Conservation (phyloP, 108 stramenopile genomes). For the Parietichytrium sp. region DNA sequence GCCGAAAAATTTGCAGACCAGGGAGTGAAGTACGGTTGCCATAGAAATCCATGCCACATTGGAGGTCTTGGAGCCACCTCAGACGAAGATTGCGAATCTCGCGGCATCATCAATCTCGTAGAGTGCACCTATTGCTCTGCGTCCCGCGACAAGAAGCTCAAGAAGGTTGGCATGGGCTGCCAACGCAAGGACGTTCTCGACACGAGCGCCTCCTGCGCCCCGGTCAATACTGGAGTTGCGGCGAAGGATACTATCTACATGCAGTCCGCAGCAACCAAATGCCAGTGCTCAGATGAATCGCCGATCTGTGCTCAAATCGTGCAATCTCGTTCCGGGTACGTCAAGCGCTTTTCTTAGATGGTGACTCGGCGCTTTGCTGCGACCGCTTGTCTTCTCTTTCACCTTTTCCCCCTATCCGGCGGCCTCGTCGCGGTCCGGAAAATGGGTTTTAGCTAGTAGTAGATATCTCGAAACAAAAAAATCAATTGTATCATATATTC, state of each 20-base stretch:
- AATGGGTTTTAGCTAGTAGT: no score
- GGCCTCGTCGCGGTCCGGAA: no score
- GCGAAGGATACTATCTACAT: not conserved
- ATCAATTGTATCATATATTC: no score
- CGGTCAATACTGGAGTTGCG: not conserved
- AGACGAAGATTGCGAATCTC: not conserved
- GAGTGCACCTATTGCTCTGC: slow-evolving; percentile 24
- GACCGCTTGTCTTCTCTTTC: no score
- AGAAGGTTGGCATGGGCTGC: not conserved
- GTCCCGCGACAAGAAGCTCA: not conserved
- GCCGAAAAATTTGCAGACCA: not conserved
- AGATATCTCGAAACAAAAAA: no score
- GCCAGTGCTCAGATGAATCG: no score
- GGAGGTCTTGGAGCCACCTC: not conserved
- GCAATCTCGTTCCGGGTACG: no score
- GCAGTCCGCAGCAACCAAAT: no score
- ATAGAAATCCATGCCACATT: not conserved
- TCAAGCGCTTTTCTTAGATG: no score
- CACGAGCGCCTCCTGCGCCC: not conserved
- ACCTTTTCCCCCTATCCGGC: no score
- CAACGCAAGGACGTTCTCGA: not conserved
- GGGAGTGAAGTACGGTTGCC: slow-evolving; percentile 23
- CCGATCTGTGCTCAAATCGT: no score
- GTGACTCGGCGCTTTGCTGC: no score
- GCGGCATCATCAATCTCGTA: not conserved